These are phyloP conservation scores for Trichoderma sp. DNA, from an alignment of 2,329 filamentous ascomycete species.

Conservation along the genomic window DNA sequence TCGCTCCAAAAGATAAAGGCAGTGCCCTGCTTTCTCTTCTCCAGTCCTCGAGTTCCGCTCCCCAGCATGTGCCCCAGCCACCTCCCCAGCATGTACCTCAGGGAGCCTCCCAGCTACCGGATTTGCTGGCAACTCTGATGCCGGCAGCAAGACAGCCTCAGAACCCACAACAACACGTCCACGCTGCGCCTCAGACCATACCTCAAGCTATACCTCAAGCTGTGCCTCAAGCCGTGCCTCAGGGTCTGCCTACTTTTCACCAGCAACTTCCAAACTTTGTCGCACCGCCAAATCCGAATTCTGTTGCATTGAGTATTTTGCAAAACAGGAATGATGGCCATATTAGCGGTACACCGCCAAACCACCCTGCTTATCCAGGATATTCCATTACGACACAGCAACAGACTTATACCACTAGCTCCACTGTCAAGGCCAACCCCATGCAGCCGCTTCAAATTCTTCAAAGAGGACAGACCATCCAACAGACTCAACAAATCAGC, in stretches of 20 bases:
- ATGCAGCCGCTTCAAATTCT: conserved; percentile 36
- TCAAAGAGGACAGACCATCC: conserved; percentile 33
- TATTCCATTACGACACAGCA: conserved; percentile 26
- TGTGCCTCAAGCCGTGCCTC: conserved; percentile 36
- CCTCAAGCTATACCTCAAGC: conserved; percentile 42
- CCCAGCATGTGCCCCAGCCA: conserved; percentile 22
- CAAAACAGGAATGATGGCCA: conserved; percentile 20
- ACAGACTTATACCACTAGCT: conserved; percentile 27
- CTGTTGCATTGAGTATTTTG: not conserved
- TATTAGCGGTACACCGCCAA: conserved; percentile 22
- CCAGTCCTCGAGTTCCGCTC: conserved; percentile 35
- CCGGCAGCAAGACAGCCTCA: conserved; percentile 49
- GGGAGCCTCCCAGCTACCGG: conserved; percentile 36
- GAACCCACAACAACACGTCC: conserved; percentile 56
- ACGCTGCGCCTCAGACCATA: conserved; percentile 39
- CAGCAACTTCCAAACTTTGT: conserved; percentile 36
- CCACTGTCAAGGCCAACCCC: conserved; percentile 16
- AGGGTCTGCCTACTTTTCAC: conserved; percentile 35
- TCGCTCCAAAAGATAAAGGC: conserved; percentile 44
- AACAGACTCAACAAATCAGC: not conserved
- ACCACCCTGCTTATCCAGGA: conserved; percentile 17
- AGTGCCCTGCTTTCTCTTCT: conserved; percentile 54
- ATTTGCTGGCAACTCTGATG: conserved; percentile 42
- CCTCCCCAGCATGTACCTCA: conserved; percentile 22
- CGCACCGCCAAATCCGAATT: conserved; percentile 25